Conservation (phyloP, 768 basidiomycete species). For the Pulveroboletus sp. region DNA sequence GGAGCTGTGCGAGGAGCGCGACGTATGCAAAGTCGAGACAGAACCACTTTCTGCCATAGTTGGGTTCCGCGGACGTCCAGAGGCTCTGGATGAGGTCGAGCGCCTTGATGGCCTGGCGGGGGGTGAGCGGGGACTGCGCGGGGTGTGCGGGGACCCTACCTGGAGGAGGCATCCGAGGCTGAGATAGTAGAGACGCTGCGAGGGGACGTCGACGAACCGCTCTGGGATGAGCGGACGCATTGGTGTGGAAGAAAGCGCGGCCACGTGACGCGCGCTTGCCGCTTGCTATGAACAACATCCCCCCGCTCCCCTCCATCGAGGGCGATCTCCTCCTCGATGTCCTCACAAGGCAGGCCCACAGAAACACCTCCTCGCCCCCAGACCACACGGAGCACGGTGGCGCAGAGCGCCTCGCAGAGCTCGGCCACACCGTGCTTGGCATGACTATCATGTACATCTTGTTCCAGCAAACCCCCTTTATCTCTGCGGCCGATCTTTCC, state of each 20-base stretch:
- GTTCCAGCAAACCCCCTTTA: conserved; percentile 43
- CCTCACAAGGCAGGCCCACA: conserved; percentile 47
- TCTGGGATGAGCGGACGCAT: conserved; percentile 62
- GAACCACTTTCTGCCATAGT: conserved; percentile 68
- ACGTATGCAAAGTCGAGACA: conserved; percentile 63
- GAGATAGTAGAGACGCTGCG: conserved; percentile 75
- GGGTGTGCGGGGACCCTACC: conserved; percentile 37
- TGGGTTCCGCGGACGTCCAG: conserved; percentile 42
- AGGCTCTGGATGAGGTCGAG: conserved; percentile 61
- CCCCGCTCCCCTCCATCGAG: conserved; percentile 52
- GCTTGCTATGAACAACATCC: conserved; percentile 32
- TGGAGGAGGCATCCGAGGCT: conserved; percentile 75
- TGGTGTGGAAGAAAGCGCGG: background rate
- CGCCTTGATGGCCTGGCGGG: conserved; percentile 64
- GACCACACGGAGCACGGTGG: conserved; percentile 51
- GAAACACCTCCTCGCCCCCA: conserved; percentile 26
- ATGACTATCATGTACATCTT: conserved; percentile 49
- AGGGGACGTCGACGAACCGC: conserved; percentile 67
- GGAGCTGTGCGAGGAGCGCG: conserved; percentile 52
- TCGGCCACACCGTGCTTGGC: conserved; percentile 52
- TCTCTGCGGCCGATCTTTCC: conserved; percentile 39
- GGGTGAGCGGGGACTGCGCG: background rate
- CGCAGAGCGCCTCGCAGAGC: conserved; percentile 52
- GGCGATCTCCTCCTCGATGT: conserved; percentile 59
- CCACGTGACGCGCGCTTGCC: conserved; percentile 17